Conservation (phyloP, 1,139 yeast species). For the Entelexis paramagnoliae region DNA sequence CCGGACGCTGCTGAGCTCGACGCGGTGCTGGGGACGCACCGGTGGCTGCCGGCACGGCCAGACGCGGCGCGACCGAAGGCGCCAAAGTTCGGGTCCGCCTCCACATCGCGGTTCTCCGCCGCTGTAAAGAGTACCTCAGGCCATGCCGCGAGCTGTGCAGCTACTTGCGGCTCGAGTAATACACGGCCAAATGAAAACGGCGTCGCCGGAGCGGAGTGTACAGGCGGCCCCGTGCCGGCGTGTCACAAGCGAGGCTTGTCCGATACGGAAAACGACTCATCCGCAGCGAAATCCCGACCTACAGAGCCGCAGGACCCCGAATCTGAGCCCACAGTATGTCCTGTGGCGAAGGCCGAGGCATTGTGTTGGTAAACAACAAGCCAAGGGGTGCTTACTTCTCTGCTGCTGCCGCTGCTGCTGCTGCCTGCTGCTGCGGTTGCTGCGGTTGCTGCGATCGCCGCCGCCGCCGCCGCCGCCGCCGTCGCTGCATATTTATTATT, state of each 20-base stretch:
- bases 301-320: not conserved
- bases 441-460: too few relatives aligned
- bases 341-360: not conserved
- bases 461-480: too few relatives aligned
- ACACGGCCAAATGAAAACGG: too few relatives aligned
- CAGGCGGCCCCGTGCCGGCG: not conserved
- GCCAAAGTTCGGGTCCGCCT: not conserved
- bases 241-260: not conserved
- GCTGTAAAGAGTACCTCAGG: not conserved
- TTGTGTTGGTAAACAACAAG: not conserved
- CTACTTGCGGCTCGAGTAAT: not conserved
- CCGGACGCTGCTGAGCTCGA: slow-evolving; percentile 32
- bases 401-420: too few relatives aligned
- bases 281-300: not conserved
- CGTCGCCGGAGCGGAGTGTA: not conserved
- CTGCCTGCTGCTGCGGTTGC: too few relatives aligned
- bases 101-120: not conserved
- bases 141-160: not conserved
- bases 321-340: not conserved
- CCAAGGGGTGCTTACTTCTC: too few relatives aligned
- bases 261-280: not conserved
- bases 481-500: not conserved
- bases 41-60: slow-evolving; percentile 24
- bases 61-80: not conserved
- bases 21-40: slow-evolving; percentile 29